A percentile compares a stretch with the other conserved stretches of the same genome.
phyloP scores from a whole-genome alignment of 495 filamentous ascomycete genomes.

The Tuber indicum region DNA sequence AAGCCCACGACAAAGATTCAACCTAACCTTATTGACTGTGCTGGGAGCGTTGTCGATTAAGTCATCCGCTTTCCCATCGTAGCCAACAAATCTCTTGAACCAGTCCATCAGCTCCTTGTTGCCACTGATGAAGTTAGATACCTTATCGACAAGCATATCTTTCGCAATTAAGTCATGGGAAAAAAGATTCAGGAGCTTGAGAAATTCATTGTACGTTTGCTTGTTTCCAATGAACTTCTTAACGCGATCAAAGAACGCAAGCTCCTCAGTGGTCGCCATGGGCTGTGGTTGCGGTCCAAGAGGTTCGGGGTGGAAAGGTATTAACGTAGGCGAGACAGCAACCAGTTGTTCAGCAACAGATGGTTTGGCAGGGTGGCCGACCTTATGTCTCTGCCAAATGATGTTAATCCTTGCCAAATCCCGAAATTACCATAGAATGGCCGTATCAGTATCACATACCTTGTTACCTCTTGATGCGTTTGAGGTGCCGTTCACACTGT shows the following conservation, averaged over 20 bases:
- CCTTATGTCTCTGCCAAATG: slow-evolving; percentile 33
- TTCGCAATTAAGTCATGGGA: slow-evolving; percentile 83
- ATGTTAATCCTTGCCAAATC: slow-evolving; percentile 8
- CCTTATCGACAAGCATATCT: slow-evolving; percentile 70
- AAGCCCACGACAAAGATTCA: slow-evolving; percentile 87
- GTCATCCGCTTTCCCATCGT: slow-evolving; percentile 62
- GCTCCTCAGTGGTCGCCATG: slow-evolving; percentile 61
- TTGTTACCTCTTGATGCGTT: not conserved
- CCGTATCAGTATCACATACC: not conserved
- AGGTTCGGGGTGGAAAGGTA: slow-evolving; percentile 78
- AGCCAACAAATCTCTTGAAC: slow-evolving; percentile 72
- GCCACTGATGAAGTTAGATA: slow-evolving; percentile 75
- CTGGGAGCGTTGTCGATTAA: slow-evolving; percentile 70
- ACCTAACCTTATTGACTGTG: slow-evolving; percentile 66
- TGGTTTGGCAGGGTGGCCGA: slow-evolving; percentile 31
- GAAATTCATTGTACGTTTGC: slow-evolving; percentile 82
- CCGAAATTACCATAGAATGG: not conserved
- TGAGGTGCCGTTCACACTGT: slow-evolving; percentile 15
- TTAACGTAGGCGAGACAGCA: slow-evolving; percentile 76
- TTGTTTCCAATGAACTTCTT: slow-evolving; percentile 95
- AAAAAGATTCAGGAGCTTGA: slow-evolving; percentile 92
- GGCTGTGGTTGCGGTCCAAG: slow-evolving; percentile 65
- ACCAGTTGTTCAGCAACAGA: slow-evolving; percentile 44
- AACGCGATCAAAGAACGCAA: slow-evolving; percentile 89
- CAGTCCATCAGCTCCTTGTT: slow-evolving; percentile 79